These are phyloP conservation scores for Arabidopsis arenosa DNA, from an alignment of 345 rosid genomes.

Conservation along the genomic window DNA sequence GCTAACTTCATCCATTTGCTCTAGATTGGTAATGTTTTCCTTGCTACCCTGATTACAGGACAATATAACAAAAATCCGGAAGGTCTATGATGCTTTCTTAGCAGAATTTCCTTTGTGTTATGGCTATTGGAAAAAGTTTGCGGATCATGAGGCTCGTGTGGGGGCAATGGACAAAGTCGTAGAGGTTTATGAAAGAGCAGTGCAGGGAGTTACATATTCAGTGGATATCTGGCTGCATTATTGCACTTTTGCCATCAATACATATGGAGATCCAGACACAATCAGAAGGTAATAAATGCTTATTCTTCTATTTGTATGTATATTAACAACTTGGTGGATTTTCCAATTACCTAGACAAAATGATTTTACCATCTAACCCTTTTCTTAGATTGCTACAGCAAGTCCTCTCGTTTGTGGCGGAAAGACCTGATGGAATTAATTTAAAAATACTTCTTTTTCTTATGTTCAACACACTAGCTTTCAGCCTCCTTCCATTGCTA, in stretches of 20 bases:
- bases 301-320: slow-evolving; percentile 37
- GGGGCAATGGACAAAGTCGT: slow-evolving; percentile 93
- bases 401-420: slow-evolving; percentile 64
- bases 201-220: slow-evolving; percentile 90
- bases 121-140: slow-evolving; percentile 99
- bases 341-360: slow-evolving; percentile 47
- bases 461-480: slow-evolving; percentile 48
- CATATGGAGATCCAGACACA: slow-evolving; percentile 93
- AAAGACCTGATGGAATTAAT: slow-evolving; percentile 68
- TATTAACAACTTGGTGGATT: slow-evolving; percentile 44
- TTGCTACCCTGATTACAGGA: slow-evolving; percentile 58
- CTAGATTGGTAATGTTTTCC: slow-evolving; percentile 32
- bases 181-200: slow-evolving; percentile 96
- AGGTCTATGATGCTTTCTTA: slow-evolving; percentile 88
- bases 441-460: slow-evolving; percentile 50
- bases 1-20: neutral
- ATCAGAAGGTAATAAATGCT: slow-evolving; percentile 81
- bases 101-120: slow-evolving; percentile 95
- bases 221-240: slow-evolving; percentile 98
- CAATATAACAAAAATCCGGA: slow-evolving; percentile 73
- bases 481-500: slow-evolving; percentile 45
- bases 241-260: slow-evolving; percentile 77
- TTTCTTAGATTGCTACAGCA: slow-evolving; percentile 74
- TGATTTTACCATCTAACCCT: slow-evolving; percentile 63
- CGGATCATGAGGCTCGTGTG: slow-evolving; percentile 90